A percentile compares a stretch with the other conserved stretches of the same genome.
Evolutionary conservation across 2,329 filamentous ascomycete genomes (phyloP).

Genomic region (Colletotrichum sp.): DNA sequence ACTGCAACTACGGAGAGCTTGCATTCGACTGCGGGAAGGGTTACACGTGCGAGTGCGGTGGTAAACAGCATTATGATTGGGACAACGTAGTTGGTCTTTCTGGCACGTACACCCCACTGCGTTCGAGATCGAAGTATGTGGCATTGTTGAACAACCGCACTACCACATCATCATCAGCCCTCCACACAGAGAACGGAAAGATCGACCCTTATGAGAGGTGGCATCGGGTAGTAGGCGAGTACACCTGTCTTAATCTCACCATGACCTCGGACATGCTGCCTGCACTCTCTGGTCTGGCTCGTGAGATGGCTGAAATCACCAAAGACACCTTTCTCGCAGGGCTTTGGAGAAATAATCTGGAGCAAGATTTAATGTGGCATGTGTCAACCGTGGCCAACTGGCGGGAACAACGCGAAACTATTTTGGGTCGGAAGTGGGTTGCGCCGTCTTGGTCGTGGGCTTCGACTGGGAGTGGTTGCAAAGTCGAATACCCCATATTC

Average conservation of each 20-base stretch:
- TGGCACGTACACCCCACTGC: not conserved
- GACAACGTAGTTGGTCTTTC: not conserved
- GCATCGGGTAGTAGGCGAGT: not conserved
- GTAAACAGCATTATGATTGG: not conserved
- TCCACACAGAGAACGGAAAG: not conserved
- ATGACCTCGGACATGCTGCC: not conserved
- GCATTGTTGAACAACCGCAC: not conserved
- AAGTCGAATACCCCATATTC: not conserved
- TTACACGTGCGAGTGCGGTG: not conserved
- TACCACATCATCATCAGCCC: not conserved
- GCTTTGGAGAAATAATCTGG: not conserved
- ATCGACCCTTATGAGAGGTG: not conserved
- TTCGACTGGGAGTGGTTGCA: not conserved
- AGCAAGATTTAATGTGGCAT: conserved; percentile 1
- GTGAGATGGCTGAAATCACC: not conserved
- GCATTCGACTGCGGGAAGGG: not conserved
- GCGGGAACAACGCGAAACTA: not conserved
- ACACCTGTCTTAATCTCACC: conserved; percentile 1
- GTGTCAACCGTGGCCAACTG: not conserved
- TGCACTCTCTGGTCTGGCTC: not conserved
- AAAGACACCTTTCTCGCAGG: not conserved
- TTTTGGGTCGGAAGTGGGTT: not conserved
- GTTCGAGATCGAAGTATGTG: not conserved
- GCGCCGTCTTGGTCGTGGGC: conserved; percentile 9
- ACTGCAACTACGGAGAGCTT: not conserved